Percentiles rank a stretch among this genome's conserved stretches.
phyloP scores from a whole-genome alignment of 495 filamentous ascomycete species.

The Cudoniella acicularis region DNA sequence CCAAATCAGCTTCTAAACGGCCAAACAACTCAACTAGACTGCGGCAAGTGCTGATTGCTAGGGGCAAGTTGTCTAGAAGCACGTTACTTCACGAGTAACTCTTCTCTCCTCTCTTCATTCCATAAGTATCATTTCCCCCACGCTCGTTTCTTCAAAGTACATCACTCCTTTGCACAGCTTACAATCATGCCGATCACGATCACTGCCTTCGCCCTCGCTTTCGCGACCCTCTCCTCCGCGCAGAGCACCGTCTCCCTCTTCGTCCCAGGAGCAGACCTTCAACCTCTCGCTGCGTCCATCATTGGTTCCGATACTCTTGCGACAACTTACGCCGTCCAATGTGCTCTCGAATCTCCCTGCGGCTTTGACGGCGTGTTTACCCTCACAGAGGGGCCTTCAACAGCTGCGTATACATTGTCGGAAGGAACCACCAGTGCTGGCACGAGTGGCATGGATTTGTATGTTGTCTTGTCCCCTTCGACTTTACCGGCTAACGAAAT shows the following conservation, averaged over 20 bases:
- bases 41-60: too few relatives aligned
- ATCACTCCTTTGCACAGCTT: too few relatives aligned
- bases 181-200: too few relatives aligned
- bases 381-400: slow-evolving; percentile 11
- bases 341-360: slow-evolving; percentile 5
- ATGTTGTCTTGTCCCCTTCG: neutral
- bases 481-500: neutral
- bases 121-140: too few relatives aligned
- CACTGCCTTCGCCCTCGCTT: too few relatives aligned
- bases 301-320: slow-evolving; percentile 15
- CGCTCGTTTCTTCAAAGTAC: too few relatives aligned
- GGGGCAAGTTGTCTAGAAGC: too few relatives aligned
- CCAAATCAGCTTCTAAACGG: too few relatives aligned
- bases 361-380: slow-evolving; percentile 1
- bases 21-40: too few relatives aligned
- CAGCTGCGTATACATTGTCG: slow-evolving; percentile 7
- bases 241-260: slow-evolving; percentile 13
- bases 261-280: slow-evolving; percentile 10
- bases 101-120: too few relatives aligned
- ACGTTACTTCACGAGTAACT: too few relatives aligned
- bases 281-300: slow-evolving; percentile 10
- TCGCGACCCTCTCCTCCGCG: slow-evolving; percentile 6
- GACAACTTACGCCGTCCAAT: slow-evolving; percentile 16
- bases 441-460: neutral
- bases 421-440: neutral